Evolutionary conservation across 2,329 filamentous ascomycete species (phyloP).

Genomic region (Neonectria hederae): DNA sequence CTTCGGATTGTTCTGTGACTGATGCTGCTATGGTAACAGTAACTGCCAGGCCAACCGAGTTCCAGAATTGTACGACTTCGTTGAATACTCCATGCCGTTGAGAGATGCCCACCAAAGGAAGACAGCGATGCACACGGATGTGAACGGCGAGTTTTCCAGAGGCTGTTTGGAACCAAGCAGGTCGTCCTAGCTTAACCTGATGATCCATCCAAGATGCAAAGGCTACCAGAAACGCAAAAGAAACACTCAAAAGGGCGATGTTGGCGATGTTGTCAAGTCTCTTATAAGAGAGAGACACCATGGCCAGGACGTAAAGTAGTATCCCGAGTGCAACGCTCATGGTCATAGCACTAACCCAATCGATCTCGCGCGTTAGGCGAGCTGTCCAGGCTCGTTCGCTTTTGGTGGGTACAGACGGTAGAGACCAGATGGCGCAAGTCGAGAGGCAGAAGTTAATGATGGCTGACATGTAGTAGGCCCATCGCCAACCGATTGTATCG

Average conservation of each 20-base stretch:
- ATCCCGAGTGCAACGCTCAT: conserved; percentile 52
- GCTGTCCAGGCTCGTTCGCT: neutral
- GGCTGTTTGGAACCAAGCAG: conserved; percentile 69
- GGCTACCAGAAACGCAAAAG: conserved; percentile 57
- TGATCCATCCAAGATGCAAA: conserved; percentile 62
- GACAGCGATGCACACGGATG: conserved; percentile 61
- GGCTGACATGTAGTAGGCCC: conserved; percentile 52
- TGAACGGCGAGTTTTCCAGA: conserved; percentile 68
- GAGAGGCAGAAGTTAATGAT: conserved; percentile 47
- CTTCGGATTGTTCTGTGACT: neutral
- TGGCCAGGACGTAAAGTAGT: conserved; percentile 61
- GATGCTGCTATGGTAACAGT: neutral
- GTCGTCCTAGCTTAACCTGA: conserved; percentile 56
- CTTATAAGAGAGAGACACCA: conserved; percentile 50
- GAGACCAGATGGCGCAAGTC: conserved; percentile 44
- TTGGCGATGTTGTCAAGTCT: conserved; percentile 53
- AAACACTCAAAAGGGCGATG: conserved; percentile 52
- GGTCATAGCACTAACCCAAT: conserved; percentile 60
- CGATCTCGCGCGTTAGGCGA: conserved; percentile 36
- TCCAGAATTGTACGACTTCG: conserved; percentile 66
- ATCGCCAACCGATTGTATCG: conserved; percentile 56
- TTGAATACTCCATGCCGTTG: conserved; percentile 65
- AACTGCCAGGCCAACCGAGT: conserved; percentile 60
- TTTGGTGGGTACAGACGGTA: neutral
- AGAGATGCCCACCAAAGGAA: conserved; percentile 56